phyloP scores from a whole-genome alignment of 2,329 filamentous ascomycete genomes.

The Aspergillus texensis region DNA sequence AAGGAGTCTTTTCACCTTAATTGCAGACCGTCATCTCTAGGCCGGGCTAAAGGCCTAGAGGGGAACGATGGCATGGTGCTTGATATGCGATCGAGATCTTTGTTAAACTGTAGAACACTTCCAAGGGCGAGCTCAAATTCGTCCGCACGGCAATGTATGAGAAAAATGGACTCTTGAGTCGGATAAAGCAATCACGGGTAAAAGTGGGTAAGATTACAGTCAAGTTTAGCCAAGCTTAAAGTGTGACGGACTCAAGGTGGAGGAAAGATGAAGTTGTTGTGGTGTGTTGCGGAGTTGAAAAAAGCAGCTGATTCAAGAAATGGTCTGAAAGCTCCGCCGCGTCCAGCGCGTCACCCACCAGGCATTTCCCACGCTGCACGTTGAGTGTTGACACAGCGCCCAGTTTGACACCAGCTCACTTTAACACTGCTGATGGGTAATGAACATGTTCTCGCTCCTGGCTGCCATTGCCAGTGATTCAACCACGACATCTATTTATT shows the following conservation, averaged over 20 bases:
- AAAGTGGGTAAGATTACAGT: neutral
- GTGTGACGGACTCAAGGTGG: neutral
- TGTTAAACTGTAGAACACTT: neutral
- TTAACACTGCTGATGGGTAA: conserved; percentile 23
- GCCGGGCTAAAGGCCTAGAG: conserved; percentile 41
- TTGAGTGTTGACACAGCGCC: neutral
- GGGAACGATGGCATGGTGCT: conserved; percentile 39
- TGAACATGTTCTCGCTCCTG: conserved; percentile 29
- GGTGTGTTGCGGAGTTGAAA: conserved; percentile 18
- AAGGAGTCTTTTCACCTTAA: conserved; percentile 39
- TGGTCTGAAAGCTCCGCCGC: conserved; percentile 20
- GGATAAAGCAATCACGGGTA: neutral
- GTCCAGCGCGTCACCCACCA: conserved; percentile 32
- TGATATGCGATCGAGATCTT: neutral
- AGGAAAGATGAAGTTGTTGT: neutral
- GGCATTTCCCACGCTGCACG: conserved; percentile 18
- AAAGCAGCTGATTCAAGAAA: conserved; percentile 31
- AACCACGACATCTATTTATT: conserved; percentile 24
- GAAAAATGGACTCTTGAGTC: neutral
- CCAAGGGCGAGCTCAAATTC: neutral
- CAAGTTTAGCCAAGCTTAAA: neutral
- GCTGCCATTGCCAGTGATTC: conserved; percentile 27
- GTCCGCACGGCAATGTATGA: neutral
- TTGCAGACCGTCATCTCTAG: conserved; percentile 44
- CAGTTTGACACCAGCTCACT: neutral